Base-by-base conservation (phyloP, 2,329 filamentous ascomycete species). In the Xylogone sp. region DNA sequence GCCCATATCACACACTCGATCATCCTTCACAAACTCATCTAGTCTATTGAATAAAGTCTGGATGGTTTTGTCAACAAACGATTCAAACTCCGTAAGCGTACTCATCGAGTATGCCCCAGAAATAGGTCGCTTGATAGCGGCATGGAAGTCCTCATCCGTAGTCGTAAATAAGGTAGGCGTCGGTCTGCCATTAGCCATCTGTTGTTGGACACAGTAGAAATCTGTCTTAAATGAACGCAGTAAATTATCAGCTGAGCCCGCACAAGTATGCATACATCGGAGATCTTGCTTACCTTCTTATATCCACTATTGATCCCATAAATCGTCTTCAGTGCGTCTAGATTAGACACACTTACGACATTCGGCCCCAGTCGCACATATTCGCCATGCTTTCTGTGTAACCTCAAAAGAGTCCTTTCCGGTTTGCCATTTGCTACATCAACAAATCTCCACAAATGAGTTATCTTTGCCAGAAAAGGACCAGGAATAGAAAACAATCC, bases 311-410 rank as follows among this genome's bases (percentile, higher is more conserved):
- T 83, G 56, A 88, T 85, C 10, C 89, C 89, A 59, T 94, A 94
- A 51, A 95, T 81, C 45, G 76, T 69, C 12, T 78, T 77, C 49
- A 95, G 90, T 2, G 87, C 88, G 5, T 77, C 78, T 21, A 86
- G 84, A 62, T 94, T 88, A 46, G 85, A 87, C 52, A 96, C 75
- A 46, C 86, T 90, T 59, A 94, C 76, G 58, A 95, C 90, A 59
- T 90, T 83, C 1, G 90, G 90, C 62, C 88, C 86, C 56, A 95
- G 85, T 24, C 90, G 80, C 20, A 95, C 84, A 1, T 95, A 69
- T 3, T 82, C 83, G 2, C 90, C 90, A 29, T 54, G n/a, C 62
- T 83, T 85, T 39, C 50, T 29, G 47, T 60, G 58, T 2, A 60
- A 31, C 2, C 49, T 42, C 20, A 50, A 54, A 8, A 51, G 21